A percentile compares a stretch with the other conserved stretches of the same genome.
Conservation (phyloP, 768 basidiomycete genomes). For the Tricholoma sp. region DNA sequence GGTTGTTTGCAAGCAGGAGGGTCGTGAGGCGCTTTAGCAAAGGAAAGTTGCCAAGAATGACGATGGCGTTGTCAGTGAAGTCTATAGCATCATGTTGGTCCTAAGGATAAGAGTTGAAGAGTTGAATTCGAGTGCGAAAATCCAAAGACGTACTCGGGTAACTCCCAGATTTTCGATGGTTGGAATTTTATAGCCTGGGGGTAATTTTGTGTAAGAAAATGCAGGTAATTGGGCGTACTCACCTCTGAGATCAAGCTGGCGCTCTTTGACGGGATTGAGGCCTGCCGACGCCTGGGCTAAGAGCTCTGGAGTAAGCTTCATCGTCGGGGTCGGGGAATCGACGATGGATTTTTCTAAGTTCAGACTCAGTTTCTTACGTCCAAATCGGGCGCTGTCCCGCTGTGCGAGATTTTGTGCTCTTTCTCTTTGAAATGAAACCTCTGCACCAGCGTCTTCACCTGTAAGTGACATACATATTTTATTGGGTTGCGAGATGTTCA, state of each 20-base stretch:
- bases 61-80: conserved; percentile 87
- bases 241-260: conserved; percentile 91
- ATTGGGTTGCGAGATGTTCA: conserved; percentile 8
- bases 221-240: conserved; percentile 14
- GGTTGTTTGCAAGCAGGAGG: conserved; percentile 86
- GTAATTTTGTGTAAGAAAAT: conserved; percentile 18
- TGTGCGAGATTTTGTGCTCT: conserved; percentile 14
- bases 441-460: conserved; percentile 71
- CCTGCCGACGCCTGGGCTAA: conserved; percentile 75
- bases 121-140: conserved; percentile 11
- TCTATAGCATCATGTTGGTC: conserved; percentile 95
- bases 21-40: conserved; percentile 80
- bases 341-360: conserved; percentile 24
- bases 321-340: conserved; percentile 31
- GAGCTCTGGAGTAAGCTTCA: conserved; percentile 95
- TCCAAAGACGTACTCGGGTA: conserved; percentile 57
- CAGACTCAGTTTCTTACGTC: conserved; percentile 35
- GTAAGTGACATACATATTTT: conserved; percentile 31
- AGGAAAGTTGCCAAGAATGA: conserved; percentile 79
- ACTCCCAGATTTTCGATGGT: conserved; percentile 96
- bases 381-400: conserved; percentile 1
- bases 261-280: conserved; percentile 81
- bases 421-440: conserved; percentile 48
- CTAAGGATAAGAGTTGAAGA: conserved; percentile 30
- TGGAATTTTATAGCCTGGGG: conserved; percentile 30